Percentiles rank a stretch among this genome's conserved stretches.
phyloP scores from a whole-genome alignment of 73 alveolate species.

The Symbiodinium pilosum region DNA sequence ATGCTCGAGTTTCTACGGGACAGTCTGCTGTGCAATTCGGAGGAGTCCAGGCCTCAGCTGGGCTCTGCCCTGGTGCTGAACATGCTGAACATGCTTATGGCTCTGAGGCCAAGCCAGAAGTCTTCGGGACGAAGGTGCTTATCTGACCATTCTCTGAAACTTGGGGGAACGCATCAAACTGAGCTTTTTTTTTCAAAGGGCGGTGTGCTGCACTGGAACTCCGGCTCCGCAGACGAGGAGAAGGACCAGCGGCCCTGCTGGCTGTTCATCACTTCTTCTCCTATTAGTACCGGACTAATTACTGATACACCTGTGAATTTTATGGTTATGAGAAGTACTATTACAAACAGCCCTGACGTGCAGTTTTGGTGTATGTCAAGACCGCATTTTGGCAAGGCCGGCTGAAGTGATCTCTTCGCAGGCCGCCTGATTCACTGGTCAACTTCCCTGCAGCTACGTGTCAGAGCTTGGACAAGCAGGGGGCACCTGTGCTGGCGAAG shows the following conservation, averaged over 20 bases:
- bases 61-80: not conserved
- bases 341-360: no score
- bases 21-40: constrained; percentile 70
- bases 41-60: constrained; percentile 22
- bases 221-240: constrained; percentile 31
- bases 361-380: not conserved
- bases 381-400: not conserved
- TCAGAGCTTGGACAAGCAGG: not conserved
- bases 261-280: not conserved
- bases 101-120: not conserved
- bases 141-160: not conserved
- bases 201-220: constrained; percentile 83
- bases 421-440: not conserved
- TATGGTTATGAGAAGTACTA: no score
- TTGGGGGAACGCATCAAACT: not conserved
- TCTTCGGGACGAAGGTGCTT: not conserved
- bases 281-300: not conserved
- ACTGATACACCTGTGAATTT: no score
- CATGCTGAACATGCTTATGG: not conserved
- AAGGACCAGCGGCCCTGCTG: constrained; percentile 16
- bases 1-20: constrained; percentile 77
- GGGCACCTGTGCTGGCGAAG: constrained; percentile 76
- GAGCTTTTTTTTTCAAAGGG: not conserved
- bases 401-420: constrained; percentile 94
- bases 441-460: not conserved